These are phyloP conservation scores for Diplodia seriata DNA, from an alignment of 2,329 filamentous ascomycete genomes.

Conservation along the genomic window DNA sequence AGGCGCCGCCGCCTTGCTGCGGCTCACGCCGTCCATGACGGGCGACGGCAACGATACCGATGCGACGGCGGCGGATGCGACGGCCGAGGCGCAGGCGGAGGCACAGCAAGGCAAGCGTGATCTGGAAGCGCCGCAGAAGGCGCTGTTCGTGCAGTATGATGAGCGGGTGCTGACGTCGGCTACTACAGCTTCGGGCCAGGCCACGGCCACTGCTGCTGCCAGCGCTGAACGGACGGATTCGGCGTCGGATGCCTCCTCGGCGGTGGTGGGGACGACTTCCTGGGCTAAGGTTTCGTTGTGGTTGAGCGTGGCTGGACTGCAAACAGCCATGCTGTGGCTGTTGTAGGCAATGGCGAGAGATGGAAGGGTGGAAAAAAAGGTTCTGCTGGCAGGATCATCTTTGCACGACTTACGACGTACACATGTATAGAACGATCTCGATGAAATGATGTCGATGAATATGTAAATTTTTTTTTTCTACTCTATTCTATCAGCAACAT, in stretches of 20 bases:
- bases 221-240: neutral
- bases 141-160: neutral
- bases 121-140: neutral
- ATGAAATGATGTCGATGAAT: neutral
- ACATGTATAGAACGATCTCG: neutral
- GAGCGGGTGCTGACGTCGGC: neutral
- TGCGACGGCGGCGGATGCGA: neutral
- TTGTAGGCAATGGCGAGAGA: neutral
- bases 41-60: neutral
- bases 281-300: neutral
- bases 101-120: neutral
- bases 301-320: neutral
- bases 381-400: neutral
- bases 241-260: neutral
- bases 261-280: neutral
- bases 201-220: too few relatives aligned
- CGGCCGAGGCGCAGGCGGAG: too few relatives aligned
- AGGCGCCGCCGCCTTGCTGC: neutral
- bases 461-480: conserved; percentile 4
- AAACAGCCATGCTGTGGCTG: neutral
- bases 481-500: conserved; percentile 6
- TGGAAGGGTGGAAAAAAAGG: neutral
- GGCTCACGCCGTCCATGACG: conserved; percentile 6
- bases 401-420: neutral
- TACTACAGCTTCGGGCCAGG: neutral